Evolutionary conservation across 306 rosid species (phyloP).

Genomic region (Cucurbita maxima): DNA sequence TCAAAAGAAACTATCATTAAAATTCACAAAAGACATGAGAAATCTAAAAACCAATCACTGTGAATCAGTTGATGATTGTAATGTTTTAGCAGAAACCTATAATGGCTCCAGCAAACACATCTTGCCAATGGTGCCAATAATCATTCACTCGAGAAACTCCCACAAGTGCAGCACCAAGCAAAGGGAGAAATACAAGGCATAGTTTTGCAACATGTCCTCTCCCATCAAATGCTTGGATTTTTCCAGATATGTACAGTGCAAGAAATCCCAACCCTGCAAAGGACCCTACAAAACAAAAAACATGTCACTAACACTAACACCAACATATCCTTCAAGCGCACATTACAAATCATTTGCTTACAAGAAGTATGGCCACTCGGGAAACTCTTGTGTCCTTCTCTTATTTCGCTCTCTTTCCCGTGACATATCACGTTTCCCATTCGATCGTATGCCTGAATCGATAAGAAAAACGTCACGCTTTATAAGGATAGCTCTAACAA

Average conservation of each 20-base stretch:
- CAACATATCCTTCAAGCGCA: background rate
- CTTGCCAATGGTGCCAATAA: conserved; percentile 99
- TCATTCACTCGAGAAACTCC: conserved; percentile 78
- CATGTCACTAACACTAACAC: too few species aligned
- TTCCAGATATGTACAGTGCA: conserved; percentile 63
- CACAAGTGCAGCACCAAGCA: conserved; percentile 62
- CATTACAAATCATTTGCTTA: conserved; percentile 19
- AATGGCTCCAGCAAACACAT: conserved; percentile 69
- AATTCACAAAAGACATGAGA: background rate
- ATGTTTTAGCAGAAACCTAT: conserved; percentile 28
- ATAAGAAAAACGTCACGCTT: background rate
- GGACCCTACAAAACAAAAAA: conserved; percentile 15
- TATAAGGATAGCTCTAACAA: background rate
- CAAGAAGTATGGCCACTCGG: conserved; percentile 96
- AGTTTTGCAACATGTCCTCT: conserved; percentile 70
- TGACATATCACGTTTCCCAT: conserved; percentile 63
- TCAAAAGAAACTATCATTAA: background rate
- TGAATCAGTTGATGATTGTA: background rate
- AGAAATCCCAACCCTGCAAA: conserved; percentile 87
- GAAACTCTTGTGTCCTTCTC: conserved; percentile 93
- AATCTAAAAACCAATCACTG: background rate
- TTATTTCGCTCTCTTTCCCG: conserved; percentile 54
- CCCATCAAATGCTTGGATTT: conserved; percentile 62
- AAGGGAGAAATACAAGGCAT: conserved; percentile 61
- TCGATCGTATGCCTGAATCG: conserved; percentile 36